Percentiles rank a stretch among this genome's conserved stretches.
Evolutionary conservation across 2,329 filamentous ascomycete species (phyloP).

Genomic region (Cladosporium oxysporum): DNA sequence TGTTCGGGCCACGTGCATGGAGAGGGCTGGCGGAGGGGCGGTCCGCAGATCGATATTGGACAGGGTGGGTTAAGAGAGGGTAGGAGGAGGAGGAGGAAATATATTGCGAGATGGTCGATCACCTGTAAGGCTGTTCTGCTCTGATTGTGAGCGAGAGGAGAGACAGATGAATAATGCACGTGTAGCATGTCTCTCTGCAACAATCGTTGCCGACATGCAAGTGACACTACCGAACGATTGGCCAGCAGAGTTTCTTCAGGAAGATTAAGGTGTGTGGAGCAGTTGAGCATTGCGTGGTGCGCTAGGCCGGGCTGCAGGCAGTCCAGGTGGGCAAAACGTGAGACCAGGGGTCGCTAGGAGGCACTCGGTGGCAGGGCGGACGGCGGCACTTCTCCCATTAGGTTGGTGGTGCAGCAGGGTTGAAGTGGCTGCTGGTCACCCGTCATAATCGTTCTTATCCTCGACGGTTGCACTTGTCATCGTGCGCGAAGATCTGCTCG

Average conservation of each 20-base stretch:
- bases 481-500: background rate
- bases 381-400: background rate
- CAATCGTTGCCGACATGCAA: no score
- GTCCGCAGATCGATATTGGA: background rate
- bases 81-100: background rate
- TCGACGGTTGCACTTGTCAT: background rate
- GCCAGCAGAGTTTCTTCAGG: constrained; percentile 19
- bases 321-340: constrained; percentile 6
- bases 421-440: background rate
- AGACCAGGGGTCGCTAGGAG: constrained; percentile 1
- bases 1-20: constrained; percentile 10
- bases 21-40: background rate
- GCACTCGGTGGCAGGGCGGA: constrained; percentile 8
- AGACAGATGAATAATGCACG: background rate
- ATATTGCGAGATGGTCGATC: background rate
- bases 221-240: constrained; percentile 2
- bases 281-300: constrained; percentile 4
- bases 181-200: background rate
- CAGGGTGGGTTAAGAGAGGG: background rate
- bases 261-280: constrained; percentile 20
- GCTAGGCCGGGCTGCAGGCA: constrained; percentile 4
- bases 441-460: background rate
- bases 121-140: background rate
- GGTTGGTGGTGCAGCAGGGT: no score
- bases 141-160: background rate